Evolutionary conservation across 352 stramenopile genomes (phyloP), one percentile per base, ranked within the genome.

Genomic region (Phytophthora sp.): DNA sequence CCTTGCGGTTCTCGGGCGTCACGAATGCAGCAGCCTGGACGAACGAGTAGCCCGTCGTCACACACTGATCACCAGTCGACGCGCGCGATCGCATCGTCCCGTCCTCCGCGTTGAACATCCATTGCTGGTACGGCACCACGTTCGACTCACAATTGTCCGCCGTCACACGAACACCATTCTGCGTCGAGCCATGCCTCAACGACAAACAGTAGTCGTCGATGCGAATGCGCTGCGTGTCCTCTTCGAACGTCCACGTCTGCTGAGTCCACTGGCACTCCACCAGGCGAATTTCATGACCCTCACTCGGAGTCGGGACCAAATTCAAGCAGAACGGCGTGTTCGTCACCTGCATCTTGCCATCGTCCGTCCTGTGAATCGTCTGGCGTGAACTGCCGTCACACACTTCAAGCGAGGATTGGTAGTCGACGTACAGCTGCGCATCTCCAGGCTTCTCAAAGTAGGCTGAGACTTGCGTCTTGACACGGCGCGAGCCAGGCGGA

Each of bases 1-100:
- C 84, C 41, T 81, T 91, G 38, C 83, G 80, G 58, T 90, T 72
- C 27, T 80, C 59, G 1, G 86, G 86, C 10, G 83, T 94, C 48
- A 88, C 71, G 53, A 94, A 94, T 5, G 81, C 72, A 20, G 72
- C 60, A 1, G 82, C 69, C 57, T 92, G 85, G 10, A 88, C 62
- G 49, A 94, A 92, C 18, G 81, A 70, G 54, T 92, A 94, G 6
- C 85, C 85, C 0, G 73, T 79, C 8, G 85, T 94, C 49, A 89
- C 81, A 21, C 85, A 94, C 58, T 90, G 86, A 35, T 79, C 72
- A 1, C 46, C 35, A 0, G 32, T 65, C 1, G 69, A 72, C 35
- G 70, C 68, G 11, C 23, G 46, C 8, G 73, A 85, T 18, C 76
- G 66, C 75, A 92, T 66, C 6, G 55, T 72, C 46, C 76, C 79